Conservation (phyloP, 345 rosid genomes). For the Salix dunnii region DNA sequence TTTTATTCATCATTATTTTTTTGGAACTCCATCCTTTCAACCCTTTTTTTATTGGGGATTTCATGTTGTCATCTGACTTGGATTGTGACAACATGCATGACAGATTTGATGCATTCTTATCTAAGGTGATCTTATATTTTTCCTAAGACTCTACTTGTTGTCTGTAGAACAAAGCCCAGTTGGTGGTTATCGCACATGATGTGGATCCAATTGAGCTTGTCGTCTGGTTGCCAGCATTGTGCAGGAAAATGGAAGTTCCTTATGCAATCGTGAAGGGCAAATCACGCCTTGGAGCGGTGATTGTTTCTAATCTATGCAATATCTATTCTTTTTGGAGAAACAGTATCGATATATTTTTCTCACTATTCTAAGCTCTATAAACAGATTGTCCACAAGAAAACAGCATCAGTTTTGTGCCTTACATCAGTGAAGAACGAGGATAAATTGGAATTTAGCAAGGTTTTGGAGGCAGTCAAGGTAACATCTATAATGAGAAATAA, state of each 20-base stretch:
- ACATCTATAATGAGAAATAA: neutral
- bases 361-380: neutral
- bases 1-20: neutral
- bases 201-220: slow-evolving; percentile 81
- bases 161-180: slow-evolving; percentile 61
- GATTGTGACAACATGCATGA: neutral
- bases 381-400: slow-evolving; percentile 71
- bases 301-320: neutral
- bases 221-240: slow-evolving; percentile 72
- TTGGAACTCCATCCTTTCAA: neutral
- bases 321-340: neutral
- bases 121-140: neutral
- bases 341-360: too few species aligned
- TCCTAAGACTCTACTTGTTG: neutral
- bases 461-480: slow-evolving; percentile 74
- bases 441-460: slow-evolving; percentile 65
- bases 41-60: too few species aligned
- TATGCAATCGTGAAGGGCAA: slow-evolving; percentile 78
- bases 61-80: neutral
- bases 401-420: slow-evolving; percentile 65
- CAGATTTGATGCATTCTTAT: neutral
- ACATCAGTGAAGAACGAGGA: slow-evolving; percentile 71
- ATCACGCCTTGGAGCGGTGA: slow-evolving; percentile 67
- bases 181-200: slow-evolving; percentile 76
- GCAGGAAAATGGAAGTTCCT: slow-evolving; percentile 80